Base-by-base conservation (phyloP, 1,284 basidiomycete species). In the Trametes pubescens region DNA sequence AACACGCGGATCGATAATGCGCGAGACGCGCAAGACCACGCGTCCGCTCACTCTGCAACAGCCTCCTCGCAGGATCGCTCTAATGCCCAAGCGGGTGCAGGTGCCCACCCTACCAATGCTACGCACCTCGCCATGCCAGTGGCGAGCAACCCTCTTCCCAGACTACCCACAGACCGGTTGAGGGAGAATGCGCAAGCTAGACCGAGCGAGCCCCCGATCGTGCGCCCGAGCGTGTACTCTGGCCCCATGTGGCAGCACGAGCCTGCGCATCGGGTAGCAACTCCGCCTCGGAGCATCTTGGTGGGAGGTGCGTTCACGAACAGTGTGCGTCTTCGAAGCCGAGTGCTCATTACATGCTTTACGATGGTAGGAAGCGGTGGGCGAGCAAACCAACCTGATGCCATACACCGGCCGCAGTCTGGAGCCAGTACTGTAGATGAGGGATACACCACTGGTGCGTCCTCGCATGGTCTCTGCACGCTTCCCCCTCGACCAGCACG, bases 1-100 rank as follows among this genome's bases (percentile, higher is more conserved):
- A 16, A 34, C 49, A 51, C 51, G 51, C 2, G 43, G 29, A 54
- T 54, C 51, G 51, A 54, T 60, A 54, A 60, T 51, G 13, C 59
- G 40, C 14, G 40, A 18, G 40, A 43, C 40, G 40, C 40, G 40
- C 40, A 43, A 16, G 40, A 16, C 14, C 40, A 43, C 18, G 35
- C 22, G 34, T 40, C 38, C 14, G 44, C 35, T 2, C 59, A 48
- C 8, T 16, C 43, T 16, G 51, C 24, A 13, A 38, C 38, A 44
- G 57, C 48, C 21, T 8, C 37, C 38, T 18, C 49, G 10, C 35
- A 51, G 26, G 57, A 51, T 24, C 40, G 34, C 7, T 29, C 59
- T 54, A 60, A 38, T 60, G 44, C 21, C 11, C 32, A 18, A n/a
- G 44, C 44, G 18, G 21, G 29, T 32, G 11, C 16, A 14, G 24